Base-by-base conservation (phyloP, 2,329 filamentous ascomycete genomes). In the Ciborinia camelliae region DNA sequence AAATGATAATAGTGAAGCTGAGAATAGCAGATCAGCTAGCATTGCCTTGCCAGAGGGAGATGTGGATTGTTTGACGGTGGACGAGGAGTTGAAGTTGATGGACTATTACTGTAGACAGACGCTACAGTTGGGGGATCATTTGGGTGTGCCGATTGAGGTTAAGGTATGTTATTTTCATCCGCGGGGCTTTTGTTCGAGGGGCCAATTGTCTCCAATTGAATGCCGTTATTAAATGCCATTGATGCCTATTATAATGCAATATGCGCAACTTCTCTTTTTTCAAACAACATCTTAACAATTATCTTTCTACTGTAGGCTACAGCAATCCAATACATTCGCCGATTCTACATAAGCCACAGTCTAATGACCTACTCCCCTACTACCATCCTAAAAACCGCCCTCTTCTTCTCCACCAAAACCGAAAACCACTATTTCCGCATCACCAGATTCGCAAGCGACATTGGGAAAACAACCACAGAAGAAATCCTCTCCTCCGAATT, bases 341-440 rank as follows among this genome's bases (percentile, higher is more conserved):
- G 95, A 65, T 98, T 99, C 82, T 99, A 98, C 80, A 84, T 97
- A 45, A 94, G 90, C 73, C 97, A 98, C 78, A 96, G 91, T 48
- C 86, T 93, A 73, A 97, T 98, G 91, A 97, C 93, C 37, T 98
- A 99, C 75, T 91, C 94, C 68, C 94, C 93, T 0, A 90, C 91
- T 68, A 88, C 92, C 68, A 90, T 98, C 70, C 87, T 96, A 75
- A 91, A 93, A 74, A 95, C 92, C 37, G 91, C 90, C 43, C 84
- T 99, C 63, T 98, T 96, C 81, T 90, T 99, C 69, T 92, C 92
- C 12, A 92, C 89, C 73, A 99, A 99, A 79, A 91, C 92, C 5
- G 94, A 99, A 74, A 91, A 91, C 66, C 86, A 88, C 75, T 93
- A 94, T 76, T 69, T 71, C 54, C 65, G 68, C 10, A 79, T 88